Conservation (phyloP, 306 rosid species). For the Cicer bijugum region DNA sequence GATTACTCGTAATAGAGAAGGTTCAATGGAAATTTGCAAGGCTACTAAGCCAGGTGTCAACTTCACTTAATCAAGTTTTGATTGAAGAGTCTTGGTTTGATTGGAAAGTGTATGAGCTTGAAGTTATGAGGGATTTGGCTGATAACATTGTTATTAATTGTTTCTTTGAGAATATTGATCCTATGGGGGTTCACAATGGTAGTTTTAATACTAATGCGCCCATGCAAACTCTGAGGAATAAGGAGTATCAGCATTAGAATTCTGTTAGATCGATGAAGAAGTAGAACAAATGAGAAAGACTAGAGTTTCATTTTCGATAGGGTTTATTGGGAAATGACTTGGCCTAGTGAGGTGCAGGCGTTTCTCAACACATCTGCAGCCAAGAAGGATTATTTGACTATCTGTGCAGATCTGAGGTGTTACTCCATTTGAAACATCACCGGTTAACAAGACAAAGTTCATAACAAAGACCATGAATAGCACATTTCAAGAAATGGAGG, state of each 20-base stretch:
- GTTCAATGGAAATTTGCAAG: slow-evolving; percentile 73
- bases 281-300: neutral
- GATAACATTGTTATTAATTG: slow-evolving; percentile 86
- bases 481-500: neutral
- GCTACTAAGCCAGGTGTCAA: slow-evolving; percentile 82
- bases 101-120: slow-evolving; percentile 96
- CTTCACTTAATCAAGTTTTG: slow-evolving; percentile 69
- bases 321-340: neutral
- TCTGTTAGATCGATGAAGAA: neutral
- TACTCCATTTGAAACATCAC: neutral
- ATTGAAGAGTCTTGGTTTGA: slow-evolving; percentile 72
- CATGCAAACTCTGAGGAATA: slow-evolving; percentile 82
- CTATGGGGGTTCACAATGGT: slow-evolving; percentile 93
- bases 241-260: slow-evolving; percentile 72
- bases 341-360: neutral
- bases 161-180: slow-evolving; percentile 89
- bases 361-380: slow-evolving; percentile 5
- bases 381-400: neutral
- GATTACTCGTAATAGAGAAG: slow-evolving; percentile 76
- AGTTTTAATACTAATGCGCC: slow-evolving; percentile 90
- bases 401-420: neutral
- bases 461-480: neutral
- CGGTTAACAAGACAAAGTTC: neutral
- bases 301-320: neutral
- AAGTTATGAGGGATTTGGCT: slow-evolving; percentile 91